Evolutionary conservation across 2,329 filamentous ascomycete species (phyloP).

Genomic region (Aureobasidium sp.): DNA sequence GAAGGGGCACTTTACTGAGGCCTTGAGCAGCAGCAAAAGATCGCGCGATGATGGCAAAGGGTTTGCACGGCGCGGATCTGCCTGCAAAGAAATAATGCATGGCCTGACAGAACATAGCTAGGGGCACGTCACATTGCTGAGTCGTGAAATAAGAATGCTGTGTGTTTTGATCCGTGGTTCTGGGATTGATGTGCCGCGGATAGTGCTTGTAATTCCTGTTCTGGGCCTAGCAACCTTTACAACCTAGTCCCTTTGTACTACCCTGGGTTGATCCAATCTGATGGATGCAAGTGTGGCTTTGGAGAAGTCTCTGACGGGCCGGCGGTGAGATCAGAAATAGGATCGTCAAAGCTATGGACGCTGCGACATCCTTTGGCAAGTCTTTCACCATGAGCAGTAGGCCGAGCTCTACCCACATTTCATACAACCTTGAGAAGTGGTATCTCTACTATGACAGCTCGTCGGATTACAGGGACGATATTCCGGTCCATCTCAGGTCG

Average conservation of each 20-base stretch:
- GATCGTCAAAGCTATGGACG: too few relatives aligned
- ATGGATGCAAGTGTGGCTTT: too few relatives aligned
- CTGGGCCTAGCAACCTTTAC: neutral
- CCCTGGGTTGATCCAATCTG: too few relatives aligned
- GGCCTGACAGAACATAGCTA: neutral
- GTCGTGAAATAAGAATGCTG: neutral
- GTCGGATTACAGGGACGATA: neutral
- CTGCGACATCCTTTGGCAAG: neutral
- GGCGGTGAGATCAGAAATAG: too few relatives aligned
- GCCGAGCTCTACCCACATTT: neutral
- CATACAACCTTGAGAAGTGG: neutral
- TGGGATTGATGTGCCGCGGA: neutral
- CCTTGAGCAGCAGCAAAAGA: neutral
- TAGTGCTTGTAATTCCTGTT: neutral
- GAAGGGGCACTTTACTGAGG: neutral
- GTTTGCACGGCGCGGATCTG: neutral
- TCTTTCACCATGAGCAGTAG: neutral
- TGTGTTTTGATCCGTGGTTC: conserved; percentile 10
- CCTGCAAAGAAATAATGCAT: neutral
- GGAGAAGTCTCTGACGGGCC: too few relatives aligned
- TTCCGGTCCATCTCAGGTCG: neutral
- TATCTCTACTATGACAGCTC: neutral
- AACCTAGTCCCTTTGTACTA: neutral
- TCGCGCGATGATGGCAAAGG: neutral
- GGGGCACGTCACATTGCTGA: conserved; percentile 6